Evolutionary conservation across 352 stramenopile genomes (phyloP), one percentile per base, ranked within the genome.

Genomic region (Globisporangium canariense): DNA sequence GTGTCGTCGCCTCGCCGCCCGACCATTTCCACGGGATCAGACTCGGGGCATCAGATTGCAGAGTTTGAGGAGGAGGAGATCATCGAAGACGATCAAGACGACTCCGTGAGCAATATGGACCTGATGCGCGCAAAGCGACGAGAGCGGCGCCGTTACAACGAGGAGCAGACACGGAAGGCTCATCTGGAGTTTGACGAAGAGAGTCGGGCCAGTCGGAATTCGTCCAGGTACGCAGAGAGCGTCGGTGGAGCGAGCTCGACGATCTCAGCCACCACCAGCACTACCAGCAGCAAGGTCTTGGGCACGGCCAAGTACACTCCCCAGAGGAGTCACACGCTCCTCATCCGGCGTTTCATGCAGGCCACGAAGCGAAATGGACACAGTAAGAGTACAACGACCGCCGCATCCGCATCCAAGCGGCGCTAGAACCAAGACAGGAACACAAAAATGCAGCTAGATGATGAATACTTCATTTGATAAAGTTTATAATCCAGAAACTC

Each of bases 291-390:
- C 64, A 62, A 67, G n/a, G 56, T 58, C 11, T 51, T 88, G 13
- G 71, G 74, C 28, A 70, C 67, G 18, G 79, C 81, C 2, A 90
- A 88, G 62, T 86, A 85, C 71, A 89, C 79, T 22, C 81, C 81
- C 0, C 74, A 86, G 65, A 66, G 75, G 14, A 79, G 58, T 46
- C 77, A 88, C 55, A 66, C 76, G 34, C 73, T 90, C 25, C 67
- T 88, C 38, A 74, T 89, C 18, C 80, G 83, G 62, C 70, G 79
- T 13, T 83, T 82, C 60, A 76, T 88, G 69, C 71, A 80, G 53
- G 58, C 66, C 58, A 49, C 73, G 3, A 71, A 67, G 10, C 78
- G 75, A 18, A 59, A 47, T n/a, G 49, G 53, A 16, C 18, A n/a
- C n/a, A 16, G 3, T 10, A 58, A 13, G 4, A 47, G 14, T 3